Percentiles rank a stretch among this genome's conserved stretches.
Conservation (phyloP, 2,329 filamentous ascomycete species). For the Paecilomyces variotii region DNA sequence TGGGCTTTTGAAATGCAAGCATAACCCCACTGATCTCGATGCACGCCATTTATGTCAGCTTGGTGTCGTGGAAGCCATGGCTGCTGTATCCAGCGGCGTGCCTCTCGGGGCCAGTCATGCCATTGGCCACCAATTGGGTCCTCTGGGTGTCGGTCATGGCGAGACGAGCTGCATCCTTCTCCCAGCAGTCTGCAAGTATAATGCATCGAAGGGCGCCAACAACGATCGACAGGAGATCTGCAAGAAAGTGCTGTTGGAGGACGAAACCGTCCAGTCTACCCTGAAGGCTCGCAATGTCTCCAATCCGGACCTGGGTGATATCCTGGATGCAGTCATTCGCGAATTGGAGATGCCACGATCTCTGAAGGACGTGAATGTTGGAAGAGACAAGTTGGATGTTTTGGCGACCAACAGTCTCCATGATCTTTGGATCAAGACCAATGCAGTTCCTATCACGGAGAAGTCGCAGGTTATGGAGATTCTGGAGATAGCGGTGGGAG, state of each 20-base stretch:
- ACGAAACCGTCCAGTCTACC: constrained; percentile 20
- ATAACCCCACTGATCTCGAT: constrained; percentile 11
- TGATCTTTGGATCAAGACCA: constrained; percentile 8
- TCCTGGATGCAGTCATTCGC: constrained; percentile 7
- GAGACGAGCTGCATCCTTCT: constrained; percentile 45
- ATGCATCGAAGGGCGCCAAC: constrained; percentile 28
- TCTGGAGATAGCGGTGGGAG: constrained; percentile 2
- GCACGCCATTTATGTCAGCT: constrained; percentile 16
- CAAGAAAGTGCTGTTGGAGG: constrained; percentile 26
- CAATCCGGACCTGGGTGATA: constrained; percentile 6
- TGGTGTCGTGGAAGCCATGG: constrained; percentile 39
- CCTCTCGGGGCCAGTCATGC: constrained; percentile 35
- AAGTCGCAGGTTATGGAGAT: constrained; percentile 7
- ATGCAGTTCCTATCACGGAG: constrained; percentile 6
- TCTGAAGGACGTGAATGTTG: constrained; percentile 7
- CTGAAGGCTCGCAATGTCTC: constrained; percentile 11
- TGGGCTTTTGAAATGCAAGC: constrained; percentile 13
- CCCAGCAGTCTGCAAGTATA: constrained; percentile 45
- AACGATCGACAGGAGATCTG: constrained; percentile 29
- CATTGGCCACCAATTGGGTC: constrained; percentile 39
- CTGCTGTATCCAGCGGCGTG: constrained; percentile 24
- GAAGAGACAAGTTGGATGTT: constrained; percentile 6
- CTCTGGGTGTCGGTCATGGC: constrained; percentile 46
- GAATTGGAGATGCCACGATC: constrained; percentile 8
- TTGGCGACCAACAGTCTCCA: constrained; percentile 8